Evolutionary conservation across 1,139 yeast genomes (phyloP), one percentile per base, ranked within the genome.

Genomic region (Martiniozyma asiatica): DNA sequence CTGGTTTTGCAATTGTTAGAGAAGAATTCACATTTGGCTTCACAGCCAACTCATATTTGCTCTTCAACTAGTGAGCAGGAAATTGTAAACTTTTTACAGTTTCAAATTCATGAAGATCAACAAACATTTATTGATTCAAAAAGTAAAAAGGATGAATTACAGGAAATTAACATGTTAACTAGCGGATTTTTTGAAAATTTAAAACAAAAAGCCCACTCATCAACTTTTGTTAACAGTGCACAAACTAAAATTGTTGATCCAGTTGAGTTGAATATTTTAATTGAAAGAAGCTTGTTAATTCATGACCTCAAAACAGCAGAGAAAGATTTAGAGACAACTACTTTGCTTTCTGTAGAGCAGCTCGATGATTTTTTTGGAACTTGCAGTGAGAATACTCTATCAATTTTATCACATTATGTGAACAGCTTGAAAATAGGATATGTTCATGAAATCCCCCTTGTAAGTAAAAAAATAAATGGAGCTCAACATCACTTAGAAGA

Each of bases 401-500:
- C 29, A 11, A n/a, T 35, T 5, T 13, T 35, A 3, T 18, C 20
- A 14, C 54, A 49, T 25, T 40, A 41, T 20, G 30, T 44, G 8
- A 35, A 42, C 4, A 33, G 41, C 5, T 27, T 44, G 6, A 43
- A 43, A 18, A 26, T 49, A 18, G 49, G 50, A 4, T 42, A 44
- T 27, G 35, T 44, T 13, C 43, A n/a, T n/a, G 44, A 11, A 48
- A 46, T 31, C 20, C 43, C n/a, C 14, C 38, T 14, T 22, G 26
- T 9, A 12, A 23, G 14, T 13, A 18, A 8, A 24, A 20, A 5
- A 25, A 22, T 16, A 9, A 22, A 8, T 14, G 13, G 16, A 22
- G 32, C 4, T 37, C 16, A 28, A 46, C 2, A 31, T 50, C 30
- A n/a, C n/a, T n/a, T n/a, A n/a, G 80, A 73, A 30, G 61, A 63